phyloP scores from a whole-genome alignment of 768 basidiomycete species.

The Tephrocybe sp. region DNA sequence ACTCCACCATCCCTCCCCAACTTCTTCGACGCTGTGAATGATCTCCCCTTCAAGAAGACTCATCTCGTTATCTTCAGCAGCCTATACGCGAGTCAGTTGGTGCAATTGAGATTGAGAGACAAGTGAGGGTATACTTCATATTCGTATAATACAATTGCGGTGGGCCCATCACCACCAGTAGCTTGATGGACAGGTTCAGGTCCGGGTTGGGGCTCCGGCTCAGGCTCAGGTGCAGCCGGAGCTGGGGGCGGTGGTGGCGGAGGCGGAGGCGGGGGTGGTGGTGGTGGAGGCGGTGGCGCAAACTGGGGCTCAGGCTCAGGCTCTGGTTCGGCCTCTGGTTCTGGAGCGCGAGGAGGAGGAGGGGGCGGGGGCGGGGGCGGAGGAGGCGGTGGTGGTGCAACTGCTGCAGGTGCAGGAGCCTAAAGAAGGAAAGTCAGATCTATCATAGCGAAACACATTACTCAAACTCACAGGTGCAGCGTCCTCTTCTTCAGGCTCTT shows the following conservation, averaged over 20 bases:
- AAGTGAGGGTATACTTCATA: slow-evolving; percentile 56
- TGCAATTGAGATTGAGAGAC: neutral
- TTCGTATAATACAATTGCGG: slow-evolving; percentile 77
- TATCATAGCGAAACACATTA: neutral
- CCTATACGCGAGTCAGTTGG: slow-evolving; percentile 34
- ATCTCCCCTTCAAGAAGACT: slow-evolving; percentile 74
- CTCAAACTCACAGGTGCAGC: slow-evolving; percentile 28
- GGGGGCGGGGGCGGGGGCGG: slow-evolving; percentile 5
- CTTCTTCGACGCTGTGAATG: slow-evolving; percentile 77
- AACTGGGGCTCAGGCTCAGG: neutral
- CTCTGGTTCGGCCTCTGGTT: slow-evolving; percentile 24
- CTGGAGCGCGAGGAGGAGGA: neutral
- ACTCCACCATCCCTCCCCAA: slow-evolving; percentile 92
- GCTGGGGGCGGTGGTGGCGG: neutral
- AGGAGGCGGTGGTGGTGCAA: slow-evolving; percentile 21
- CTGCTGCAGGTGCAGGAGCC: slow-evolving; percentile 39
- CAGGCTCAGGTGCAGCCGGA: slow-evolving; percentile 20
- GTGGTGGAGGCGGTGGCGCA: slow-evolving; percentile 15
- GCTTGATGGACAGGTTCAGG: slow-evolving; percentile 31
- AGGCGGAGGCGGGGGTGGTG: slow-evolving; percentile 1
- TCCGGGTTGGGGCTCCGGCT: neutral
- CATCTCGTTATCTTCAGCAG: slow-evolving; percentile 87
- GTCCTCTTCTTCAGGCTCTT: slow-evolving; percentile 23
- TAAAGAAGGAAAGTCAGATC: slow-evolving; percentile 15
- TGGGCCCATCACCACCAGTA: slow-evolving; percentile 39